Conservation (phyloP, 306 rosid species). For the Prunus dulcis region DNA sequence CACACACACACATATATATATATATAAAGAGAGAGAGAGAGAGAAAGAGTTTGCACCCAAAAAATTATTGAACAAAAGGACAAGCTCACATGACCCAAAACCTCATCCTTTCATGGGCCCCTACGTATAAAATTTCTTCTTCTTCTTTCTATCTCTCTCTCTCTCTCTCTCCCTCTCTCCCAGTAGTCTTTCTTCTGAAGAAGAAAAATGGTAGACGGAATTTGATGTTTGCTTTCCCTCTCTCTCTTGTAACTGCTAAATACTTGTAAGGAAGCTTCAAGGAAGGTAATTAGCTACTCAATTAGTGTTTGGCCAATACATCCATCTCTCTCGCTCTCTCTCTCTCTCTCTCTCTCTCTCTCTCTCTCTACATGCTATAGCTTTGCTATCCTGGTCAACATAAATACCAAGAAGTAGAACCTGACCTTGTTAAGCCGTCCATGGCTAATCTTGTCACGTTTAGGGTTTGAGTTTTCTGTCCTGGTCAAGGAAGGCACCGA, state of each 20-base stretch:
- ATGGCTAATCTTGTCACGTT: conserved; percentile 19
- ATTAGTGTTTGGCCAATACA: not conserved
- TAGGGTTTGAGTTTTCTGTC: conserved; percentile 50
- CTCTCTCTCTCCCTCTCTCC: conserved; percentile 10
- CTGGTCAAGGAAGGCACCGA: conserved; percentile 67
- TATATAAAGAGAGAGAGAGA: not conserved
- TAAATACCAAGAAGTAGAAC: conserved; percentile 11
- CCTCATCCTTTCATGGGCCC: conserved; percentile 65
- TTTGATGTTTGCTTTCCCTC: conserved; percentile 1
- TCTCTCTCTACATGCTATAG: not conserved
- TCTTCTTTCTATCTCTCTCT: conserved; percentile 7
- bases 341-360: not conserved
- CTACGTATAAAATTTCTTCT: conserved; percentile 38
- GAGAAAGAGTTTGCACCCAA: not conserved
- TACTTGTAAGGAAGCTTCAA: conserved; percentile 21
- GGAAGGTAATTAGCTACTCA: conserved; percentile 3
- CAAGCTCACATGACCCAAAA: conserved; percentile 62
- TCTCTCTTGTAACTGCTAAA: not conserved
- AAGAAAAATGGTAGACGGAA: conserved; percentile 4
- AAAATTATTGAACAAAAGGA: conserved; percentile 41
- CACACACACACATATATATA: not conserved
- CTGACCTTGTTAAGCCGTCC: conserved; percentile 22
- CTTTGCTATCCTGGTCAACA: conserved; percentile 43
- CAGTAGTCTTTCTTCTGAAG: conserved; percentile 2
- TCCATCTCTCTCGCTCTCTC: not conserved